Evolutionary conservation across 768 basidiomycete genomes (phyloP), one percentile per base, ranked within the genome.

Genomic region (Galerina marginata): DNA sequence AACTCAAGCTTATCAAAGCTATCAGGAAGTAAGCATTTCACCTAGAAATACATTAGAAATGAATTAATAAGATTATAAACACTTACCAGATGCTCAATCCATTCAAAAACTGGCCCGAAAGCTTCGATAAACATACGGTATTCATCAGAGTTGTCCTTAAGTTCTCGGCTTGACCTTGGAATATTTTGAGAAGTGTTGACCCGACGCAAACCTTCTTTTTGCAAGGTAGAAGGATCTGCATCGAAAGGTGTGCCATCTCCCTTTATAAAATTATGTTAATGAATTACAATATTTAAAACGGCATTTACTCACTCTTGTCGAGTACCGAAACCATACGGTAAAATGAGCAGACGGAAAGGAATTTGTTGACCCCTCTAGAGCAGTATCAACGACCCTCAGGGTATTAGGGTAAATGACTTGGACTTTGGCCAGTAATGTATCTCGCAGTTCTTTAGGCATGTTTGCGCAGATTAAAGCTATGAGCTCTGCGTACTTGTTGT

Each of bases 71-170:
- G 29, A 33, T 33, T 33, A 5, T 47, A 4, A 48, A 15, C 10
- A 48, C 43, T 26, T 48, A 60, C 59, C 25, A 44, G 52, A 5
- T 48, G 12, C 2, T 9, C 29, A 16, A 54, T 16, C 59, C 59
- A 60, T 6, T 60, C 53, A 60, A 60, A 60, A 36, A 60, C 45
- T 25, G 59, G 53, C 38, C 36, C 43, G 9, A 60, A 38, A 40
- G 46, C 16, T 33, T 54, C 37, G 23, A 39, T 42, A 20, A 60
- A 37, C 16, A 26, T 2, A 5, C 25, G 59, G 29, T 60, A 60
- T 40, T n/a, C 37, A 36, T 10, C 45, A 9, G 45, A 46, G 45
- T 16, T 16, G 3, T 46, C 45, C 14, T 46, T 16, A 25, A 25
- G 52, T n/a, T 26, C 42, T 36, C n/a, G 20, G 12, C 44, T 54